Evolutionary conservation across 2,329 filamentous ascomycete genomes (phyloP).

Genomic region (Neoarthrinium moseri): DNA sequence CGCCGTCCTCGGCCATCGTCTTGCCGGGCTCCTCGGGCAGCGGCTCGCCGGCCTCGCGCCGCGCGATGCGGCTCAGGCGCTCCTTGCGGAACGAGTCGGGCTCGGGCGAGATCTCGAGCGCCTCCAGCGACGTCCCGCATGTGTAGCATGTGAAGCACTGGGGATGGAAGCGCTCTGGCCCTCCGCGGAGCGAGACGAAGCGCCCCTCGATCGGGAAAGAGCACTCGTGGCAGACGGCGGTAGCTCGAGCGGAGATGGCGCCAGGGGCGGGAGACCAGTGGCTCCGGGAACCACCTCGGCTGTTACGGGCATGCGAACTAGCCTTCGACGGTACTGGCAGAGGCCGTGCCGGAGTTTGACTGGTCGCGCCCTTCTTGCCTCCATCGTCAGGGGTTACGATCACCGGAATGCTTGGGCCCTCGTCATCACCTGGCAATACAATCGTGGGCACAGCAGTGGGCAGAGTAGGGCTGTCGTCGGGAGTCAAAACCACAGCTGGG

Average conservation of each 20-base stretch:
- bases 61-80: slow-evolving; percentile 70
- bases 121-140: slow-evolving; percentile 86
- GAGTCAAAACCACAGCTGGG: slow-evolving; percentile 50
- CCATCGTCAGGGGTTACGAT: slow-evolving; percentile 45
- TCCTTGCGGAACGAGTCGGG: slow-evolving; percentile 69
- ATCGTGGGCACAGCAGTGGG: slow-evolving; percentile 43
- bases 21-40: slow-evolving; percentile 62
- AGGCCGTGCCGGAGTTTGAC: slow-evolving; percentile 34
- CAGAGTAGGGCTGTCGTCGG: slow-evolving; percentile 35
- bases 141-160: slow-evolving; percentile 89
- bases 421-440: slow-evolving; percentile 31
- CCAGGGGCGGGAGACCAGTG: slow-evolving; percentile 60
- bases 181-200: slow-evolving; percentile 79
- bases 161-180: slow-evolving; percentile 78
- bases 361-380: slow-evolving; percentile 14
- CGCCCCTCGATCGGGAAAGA: slow-evolving; percentile 82
- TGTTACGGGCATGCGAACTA: slow-evolving; percentile 28
- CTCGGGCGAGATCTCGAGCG: slow-evolving; percentile 94
- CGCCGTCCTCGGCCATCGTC: slow-evolving; percentile 69
- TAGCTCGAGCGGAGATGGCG: slow-evolving; percentile 46
- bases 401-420: slow-evolving; percentile 31
- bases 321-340: slow-evolving; percentile 46
- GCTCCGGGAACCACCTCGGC: slow-evolving; percentile 41
- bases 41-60: slow-evolving; percentile 56
- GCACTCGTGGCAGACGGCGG: slow-evolving; percentile 82